Base-by-base conservation (phyloP, 2,329 filamentous ascomycete genomes). In the Phialophora verrucosa region DNA sequence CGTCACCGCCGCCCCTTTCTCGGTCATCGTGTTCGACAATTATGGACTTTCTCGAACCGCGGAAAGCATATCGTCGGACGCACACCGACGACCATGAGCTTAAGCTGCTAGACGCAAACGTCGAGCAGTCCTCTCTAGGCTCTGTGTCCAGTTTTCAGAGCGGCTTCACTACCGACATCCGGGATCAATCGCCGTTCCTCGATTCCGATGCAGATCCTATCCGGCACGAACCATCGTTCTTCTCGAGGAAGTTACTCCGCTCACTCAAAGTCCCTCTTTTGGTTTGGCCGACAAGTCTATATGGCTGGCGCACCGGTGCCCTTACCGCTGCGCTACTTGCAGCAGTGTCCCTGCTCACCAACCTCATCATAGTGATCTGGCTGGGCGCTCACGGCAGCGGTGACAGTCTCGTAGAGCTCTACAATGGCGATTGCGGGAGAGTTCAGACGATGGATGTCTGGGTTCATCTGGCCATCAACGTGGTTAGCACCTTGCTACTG, bases 381-480 rank as follows among this genome's bases (percentile, higher is more conserved):
- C 50, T 72, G 23, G 32, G n/a, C 12, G 61, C 59, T 2, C 57
- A 62, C 35, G 42, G 44, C 6, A 29, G 44, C 7, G 44, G 51
- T 14, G n/a, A 35, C 2, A 60, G 54, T 20, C 54, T 71, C 7
- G 66, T 66, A 6, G 57, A 67, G 44, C 31, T 72, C 31, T 72
- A 62, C 61, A 64, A 47, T 44, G 70, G 70, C 8, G 56, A 64
- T 55, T 72, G 70, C 35, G 55, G 49, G 27, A 68, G 55, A 32
- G 67, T 62, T 14, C 25, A 67, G 31, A 32, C 27, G 10, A 64
- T 65, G 12, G 53, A 69, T 59, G 66, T 70, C 12, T 75, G 71
- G 65, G 54, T 75, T 10, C 77, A 79, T 66, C 25, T 78, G 3
- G 51, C 71, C 0, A 78, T 80, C 62, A 80, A 79, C 53, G 63